Percentiles rank a stretch among this genome's conserved stretches.
These are phyloP conservation scores for Pestalotiopsis sp. DNA, from an alignment of 2,329 filamentous ascomycete genomes.

Conservation along the genomic window DNA sequence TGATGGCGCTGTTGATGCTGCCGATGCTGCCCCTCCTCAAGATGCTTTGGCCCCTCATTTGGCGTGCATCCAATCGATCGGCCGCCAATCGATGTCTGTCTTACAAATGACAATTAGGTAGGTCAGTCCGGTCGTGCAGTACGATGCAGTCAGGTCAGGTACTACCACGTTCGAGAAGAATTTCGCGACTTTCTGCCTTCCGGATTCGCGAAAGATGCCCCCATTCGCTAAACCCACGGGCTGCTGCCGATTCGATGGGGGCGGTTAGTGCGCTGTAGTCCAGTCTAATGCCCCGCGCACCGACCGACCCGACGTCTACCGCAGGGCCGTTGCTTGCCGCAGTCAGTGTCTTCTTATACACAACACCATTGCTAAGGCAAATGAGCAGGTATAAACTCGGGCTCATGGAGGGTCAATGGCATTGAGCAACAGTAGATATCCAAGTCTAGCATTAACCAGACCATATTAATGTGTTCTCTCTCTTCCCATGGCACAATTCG, in stretches of 20 bases:
- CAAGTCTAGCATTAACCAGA: neutral
- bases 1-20: neutral
- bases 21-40: constrained; percentile 28
- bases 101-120: neutral
- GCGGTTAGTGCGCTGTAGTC: neutral
- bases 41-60: constrained; percentile 28
- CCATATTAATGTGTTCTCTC: neutral
- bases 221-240: neutral
- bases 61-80: neutral
- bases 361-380: neutral
- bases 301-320: neutral
- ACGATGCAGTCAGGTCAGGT: neutral
- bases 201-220: constrained; percentile 2
- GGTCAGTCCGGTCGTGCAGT: neutral
- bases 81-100: neutral
- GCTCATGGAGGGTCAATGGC: too few species aligned
- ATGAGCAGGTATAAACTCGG: too few species aligned
- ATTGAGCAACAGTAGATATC: neutral
- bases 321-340: neutral
- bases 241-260: neutral
- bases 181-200: neutral
- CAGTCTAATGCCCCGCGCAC: neutral
- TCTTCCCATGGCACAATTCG: neutral
- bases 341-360: neutral
- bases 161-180: neutral